Base-by-base conservation (phyloP, 192 early-diverging fungal genomes). In the Entomortierella parvispora region DNA sequence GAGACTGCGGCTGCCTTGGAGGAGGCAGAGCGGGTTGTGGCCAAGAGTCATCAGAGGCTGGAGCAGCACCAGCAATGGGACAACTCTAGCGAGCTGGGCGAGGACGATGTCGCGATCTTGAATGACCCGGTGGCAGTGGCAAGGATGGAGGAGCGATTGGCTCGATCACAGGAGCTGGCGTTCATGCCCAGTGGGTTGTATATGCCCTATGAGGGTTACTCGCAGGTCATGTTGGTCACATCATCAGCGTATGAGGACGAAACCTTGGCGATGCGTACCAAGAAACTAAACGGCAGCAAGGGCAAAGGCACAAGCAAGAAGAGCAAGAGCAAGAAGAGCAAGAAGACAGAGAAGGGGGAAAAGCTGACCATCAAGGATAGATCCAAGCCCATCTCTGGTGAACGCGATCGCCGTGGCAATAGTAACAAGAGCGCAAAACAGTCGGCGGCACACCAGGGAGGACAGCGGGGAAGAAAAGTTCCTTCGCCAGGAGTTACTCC, bases 171-270 rank as follows among this genome's bases (percentile, higher is more conserved):
- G 40, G 71, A 75, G 26, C 34, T 75, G 32, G 71, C 71, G 25
- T 75, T 67, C n/a, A 75, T 75, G 71, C 71, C 71, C 2, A 47
- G 58, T 32, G 70, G 62, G 4, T 23, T 74, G 22, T 74, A 74
- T 25, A 74, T 74, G 70, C 70, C 70, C 2, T 74, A 74, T 40
- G 43, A 58, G 28, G 70, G 70, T 2, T 74, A 74, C 42, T 59
- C 62, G 0, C 22, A 34, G 17, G 56, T 74, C 11, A 74, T 74
- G 70, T 12, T 60, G 3, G 37, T 48, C 1, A 22, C 46, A 25
- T 46, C 63, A 0, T 2, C 60, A 1, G 5, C 57, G 11, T 58
- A 67, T 9, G 45, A 62, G 44, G 51, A 40, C 12, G 37, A 40
- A 40, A 40, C 37, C 37, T 40, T 32, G 33, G 29, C 3, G 40